These are phyloP conservation scores for Lactarius hatsudake DNA, from an alignment of 768 basidiomycete species.

Conservation along the genomic window DNA sequence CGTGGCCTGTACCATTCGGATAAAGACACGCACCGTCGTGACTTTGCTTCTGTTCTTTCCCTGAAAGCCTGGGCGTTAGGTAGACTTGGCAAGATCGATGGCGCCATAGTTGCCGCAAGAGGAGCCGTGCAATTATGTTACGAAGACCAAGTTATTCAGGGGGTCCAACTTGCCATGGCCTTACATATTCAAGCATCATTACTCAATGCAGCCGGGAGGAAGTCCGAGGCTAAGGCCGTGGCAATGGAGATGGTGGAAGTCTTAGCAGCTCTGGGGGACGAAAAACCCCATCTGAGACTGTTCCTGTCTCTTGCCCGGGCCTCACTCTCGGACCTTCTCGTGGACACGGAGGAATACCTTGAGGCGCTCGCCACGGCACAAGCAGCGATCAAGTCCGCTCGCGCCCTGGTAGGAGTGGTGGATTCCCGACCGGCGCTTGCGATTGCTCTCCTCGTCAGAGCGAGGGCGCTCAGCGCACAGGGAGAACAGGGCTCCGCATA, in stretches of 20 bases:
- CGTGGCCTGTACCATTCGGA: conserved; percentile 14
- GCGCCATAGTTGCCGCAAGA: conserved; percentile 1
- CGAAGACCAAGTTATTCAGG: conserved; percentile 20
- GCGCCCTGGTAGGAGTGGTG: conserved; percentile 12
- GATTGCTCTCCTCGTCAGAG: conserved; percentile 15
- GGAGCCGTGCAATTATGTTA: conserved; percentile 15
- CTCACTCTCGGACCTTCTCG: conserved; percentile 15
- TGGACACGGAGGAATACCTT: conserved; percentile 7
- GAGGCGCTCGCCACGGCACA: conserved; percentile 15
- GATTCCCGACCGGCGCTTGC: conserved; percentile 19
- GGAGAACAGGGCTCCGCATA: conserved; percentile 17
- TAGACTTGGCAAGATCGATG: conserved; percentile 12
- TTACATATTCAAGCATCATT: conserved; percentile 10
- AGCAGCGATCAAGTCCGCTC: conserved; percentile 17
- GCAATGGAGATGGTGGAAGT: conserved; percentile 15
- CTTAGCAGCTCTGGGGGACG: conserved; percentile 6
- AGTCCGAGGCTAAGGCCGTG: conserved; percentile 11
- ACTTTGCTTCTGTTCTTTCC: conserved; percentile 12
- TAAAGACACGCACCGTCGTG: conserved; percentile 21
- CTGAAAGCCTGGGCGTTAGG: conserved; percentile 12
- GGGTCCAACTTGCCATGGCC: conserved; percentile 19
- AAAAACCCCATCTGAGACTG: conserved; percentile 10
- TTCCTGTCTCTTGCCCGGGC: conserved; percentile 15
- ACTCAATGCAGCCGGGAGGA: conserved; percentile 7
- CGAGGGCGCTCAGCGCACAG: conserved; percentile 3